Evolutionary conservation across 257 asterid species (phyloP).

Genomic region (Plectranthus barbatus): DNA sequence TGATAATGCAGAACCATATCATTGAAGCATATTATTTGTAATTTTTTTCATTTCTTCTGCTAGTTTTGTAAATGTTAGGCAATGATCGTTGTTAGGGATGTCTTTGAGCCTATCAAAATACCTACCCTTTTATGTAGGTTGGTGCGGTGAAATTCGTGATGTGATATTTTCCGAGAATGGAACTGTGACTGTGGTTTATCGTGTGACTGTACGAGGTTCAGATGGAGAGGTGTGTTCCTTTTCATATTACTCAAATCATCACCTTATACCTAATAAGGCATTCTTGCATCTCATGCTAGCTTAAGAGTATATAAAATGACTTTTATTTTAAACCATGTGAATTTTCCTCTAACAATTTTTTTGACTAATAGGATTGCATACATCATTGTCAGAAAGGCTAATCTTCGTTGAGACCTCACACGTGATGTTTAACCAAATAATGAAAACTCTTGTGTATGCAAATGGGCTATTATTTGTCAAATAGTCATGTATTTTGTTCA

Average conservation of each 20-base stretch:
- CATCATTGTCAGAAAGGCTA: background rate
- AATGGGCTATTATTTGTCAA: background rate
- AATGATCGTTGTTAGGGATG: constrained; percentile 1
- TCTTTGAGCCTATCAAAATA: background rate
- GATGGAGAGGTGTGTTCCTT: constrained; percentile 79
- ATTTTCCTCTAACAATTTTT: background rate
- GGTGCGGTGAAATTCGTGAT: constrained; percentile 98
- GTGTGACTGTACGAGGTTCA: constrained; percentile 83
- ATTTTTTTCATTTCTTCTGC: background rate
- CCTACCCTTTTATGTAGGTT: constrained; percentile 41
- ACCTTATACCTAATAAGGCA: background rate
- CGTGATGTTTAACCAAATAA: background rate
- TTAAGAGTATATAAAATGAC: background rate
- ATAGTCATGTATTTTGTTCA: background rate
- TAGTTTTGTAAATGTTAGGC: background rate
- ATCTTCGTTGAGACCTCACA: background rate
- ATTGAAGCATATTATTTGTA: background rate
- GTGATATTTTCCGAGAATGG: constrained; percentile 83
- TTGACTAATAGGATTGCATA: background rate
- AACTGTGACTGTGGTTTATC: constrained; percentile 88
- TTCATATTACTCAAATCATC: constrained; percentile 4
- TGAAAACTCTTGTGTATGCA: background rate
- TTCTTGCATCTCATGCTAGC: background rate
- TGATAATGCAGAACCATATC: background rate
- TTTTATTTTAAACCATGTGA: background rate